A percentile compares a stretch with the other conserved stretches of the same genome.
Conservation (phyloP, 2,329 filamentous ascomycete species). For the Aureobasidium sp. region DNA sequence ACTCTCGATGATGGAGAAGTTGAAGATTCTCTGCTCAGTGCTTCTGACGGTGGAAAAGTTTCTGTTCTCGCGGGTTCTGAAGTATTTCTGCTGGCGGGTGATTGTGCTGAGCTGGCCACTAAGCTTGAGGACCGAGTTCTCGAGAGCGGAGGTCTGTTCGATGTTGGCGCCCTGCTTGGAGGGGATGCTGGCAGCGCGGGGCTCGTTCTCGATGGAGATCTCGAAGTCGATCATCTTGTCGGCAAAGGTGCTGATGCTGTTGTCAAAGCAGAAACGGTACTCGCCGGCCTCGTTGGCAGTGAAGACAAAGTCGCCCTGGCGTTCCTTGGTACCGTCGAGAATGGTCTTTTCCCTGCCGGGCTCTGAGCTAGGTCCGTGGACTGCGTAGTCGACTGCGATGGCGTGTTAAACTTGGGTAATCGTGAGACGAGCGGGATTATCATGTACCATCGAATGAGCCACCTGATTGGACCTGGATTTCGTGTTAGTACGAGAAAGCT, state of each 20-base stretch:
- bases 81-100: constrained; percentile 97
- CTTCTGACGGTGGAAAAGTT: constrained; percentile 98
- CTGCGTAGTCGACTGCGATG: constrained; percentile 68
- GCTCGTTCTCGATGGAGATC: constrained; percentile 91
- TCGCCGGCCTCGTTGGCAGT: constrained; percentile 81
- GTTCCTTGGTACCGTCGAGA: constrained; percentile 78
- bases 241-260: constrained; percentile 94
- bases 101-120: constrained; percentile 90
- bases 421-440: background rate
- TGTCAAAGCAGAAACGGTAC: constrained; percentile 97
- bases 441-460: constrained; percentile 61
- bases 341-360: constrained; percentile 57
- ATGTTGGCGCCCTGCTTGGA: constrained; percentile 80
- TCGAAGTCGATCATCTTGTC: constrained; percentile 98
- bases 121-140: constrained; percentile 93
- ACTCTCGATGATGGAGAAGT: constrained; percentile 91
- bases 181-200: constrained; percentile 64
- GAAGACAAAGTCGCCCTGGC: constrained; percentile 97
- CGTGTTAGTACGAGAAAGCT: background rate
- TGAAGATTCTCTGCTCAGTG: constrained; percentile 92
- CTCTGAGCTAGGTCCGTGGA: constrained; percentile 60
- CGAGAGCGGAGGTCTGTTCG: constrained; percentile 80
- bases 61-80: constrained; percentile 95
- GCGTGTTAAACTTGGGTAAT: background rate
- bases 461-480: constrained; percentile 80